Evolutionary conservation across 257 asterid species (phyloP).

Genomic region (Petunia axillaris): DNA sequence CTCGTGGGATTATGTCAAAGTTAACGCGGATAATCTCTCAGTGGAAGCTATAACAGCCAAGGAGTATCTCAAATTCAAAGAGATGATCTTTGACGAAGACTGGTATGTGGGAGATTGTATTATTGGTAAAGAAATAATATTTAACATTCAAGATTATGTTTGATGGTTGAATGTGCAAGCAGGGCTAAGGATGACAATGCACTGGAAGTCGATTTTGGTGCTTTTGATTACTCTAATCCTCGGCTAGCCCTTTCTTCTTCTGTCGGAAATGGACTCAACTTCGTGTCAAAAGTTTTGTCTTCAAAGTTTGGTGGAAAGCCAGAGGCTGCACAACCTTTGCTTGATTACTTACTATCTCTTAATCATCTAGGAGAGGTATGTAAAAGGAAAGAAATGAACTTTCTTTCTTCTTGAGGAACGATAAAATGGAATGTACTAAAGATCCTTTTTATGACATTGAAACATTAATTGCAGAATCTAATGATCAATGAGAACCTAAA

Average conservation of each 20-base stretch:
- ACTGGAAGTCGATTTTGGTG: conserved; percentile 76
- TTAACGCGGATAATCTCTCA: conserved; percentile 58
- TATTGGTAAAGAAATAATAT: neutral
- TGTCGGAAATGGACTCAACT: conserved; percentile 63
- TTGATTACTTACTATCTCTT: conserved; percentile 65
- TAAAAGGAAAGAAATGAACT: neutral
- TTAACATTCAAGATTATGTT: neutral
- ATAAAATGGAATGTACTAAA: neutral
- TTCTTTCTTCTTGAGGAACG: conserved; percentile 11
- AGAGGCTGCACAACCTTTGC: conserved; percentile 62
- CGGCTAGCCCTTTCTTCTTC: conserved; percentile 59
- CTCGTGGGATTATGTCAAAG: conserved; percentile 69
- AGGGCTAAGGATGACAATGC: conserved; percentile 83
- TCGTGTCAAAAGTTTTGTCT: conserved; percentile 65
- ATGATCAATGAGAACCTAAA: conserved; percentile 70
- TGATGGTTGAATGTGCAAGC: conserved; percentile 26
- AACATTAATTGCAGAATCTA: conserved; percentile 54
- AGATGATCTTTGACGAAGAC: conserved; percentile 59
- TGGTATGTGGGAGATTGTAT: conserved; percentile 42
- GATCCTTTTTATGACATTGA: neutral
- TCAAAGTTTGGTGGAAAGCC: conserved; percentile 48
- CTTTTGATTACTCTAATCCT: conserved; percentile 53
- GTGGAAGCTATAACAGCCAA: conserved; percentile 56
- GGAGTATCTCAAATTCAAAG: conserved; percentile 70
- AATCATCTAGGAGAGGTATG: conserved; percentile 72